Evolutionary conservation across 441 rosid genomes (phyloP).

Genomic region (Populus hybrid): DNA sequence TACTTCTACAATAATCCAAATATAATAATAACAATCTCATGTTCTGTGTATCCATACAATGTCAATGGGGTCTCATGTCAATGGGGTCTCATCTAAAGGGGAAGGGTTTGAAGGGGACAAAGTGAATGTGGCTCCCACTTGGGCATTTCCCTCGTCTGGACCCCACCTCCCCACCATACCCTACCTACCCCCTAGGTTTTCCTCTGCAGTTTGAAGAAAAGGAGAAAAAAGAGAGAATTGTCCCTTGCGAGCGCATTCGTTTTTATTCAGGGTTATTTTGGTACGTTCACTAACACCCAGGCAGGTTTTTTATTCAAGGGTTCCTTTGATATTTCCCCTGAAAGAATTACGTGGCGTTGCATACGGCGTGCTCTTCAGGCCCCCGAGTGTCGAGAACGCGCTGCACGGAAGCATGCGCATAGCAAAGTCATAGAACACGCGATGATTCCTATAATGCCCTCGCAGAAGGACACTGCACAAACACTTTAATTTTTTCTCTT

Average conservation of each 20-base stretch:
- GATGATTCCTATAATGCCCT: not conserved
- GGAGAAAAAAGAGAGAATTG: not conserved
- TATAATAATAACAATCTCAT: not conserved
- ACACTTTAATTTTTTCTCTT: not conserved
- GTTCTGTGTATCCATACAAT: not conserved
- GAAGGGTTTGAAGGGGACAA: not conserved
- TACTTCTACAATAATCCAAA: not conserved
- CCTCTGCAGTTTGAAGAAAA: not conserved
- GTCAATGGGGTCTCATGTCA: not conserved
- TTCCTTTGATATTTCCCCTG: not conserved
- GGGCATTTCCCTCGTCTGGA: not conserved
- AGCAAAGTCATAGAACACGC: not conserved
- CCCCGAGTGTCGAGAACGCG: not conserved
- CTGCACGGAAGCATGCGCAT: not conserved
- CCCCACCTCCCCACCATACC: not conserved
- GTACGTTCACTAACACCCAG: not conserved
- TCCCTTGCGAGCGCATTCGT: not conserved
- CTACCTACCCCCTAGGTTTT: not conserved
- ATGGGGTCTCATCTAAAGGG: not conserved
- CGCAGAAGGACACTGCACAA: not conserved
- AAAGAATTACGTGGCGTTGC: not conserved
- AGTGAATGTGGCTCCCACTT: not conserved
- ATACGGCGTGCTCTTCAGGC: not conserved
- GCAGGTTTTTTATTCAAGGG: not conserved
- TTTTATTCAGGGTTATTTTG: not conserved